These are phyloP conservation scores for Trichoderma endophyticum DNA, from an alignment of 2,329 filamentous ascomycete species.

Conservation along the genomic window DNA sequence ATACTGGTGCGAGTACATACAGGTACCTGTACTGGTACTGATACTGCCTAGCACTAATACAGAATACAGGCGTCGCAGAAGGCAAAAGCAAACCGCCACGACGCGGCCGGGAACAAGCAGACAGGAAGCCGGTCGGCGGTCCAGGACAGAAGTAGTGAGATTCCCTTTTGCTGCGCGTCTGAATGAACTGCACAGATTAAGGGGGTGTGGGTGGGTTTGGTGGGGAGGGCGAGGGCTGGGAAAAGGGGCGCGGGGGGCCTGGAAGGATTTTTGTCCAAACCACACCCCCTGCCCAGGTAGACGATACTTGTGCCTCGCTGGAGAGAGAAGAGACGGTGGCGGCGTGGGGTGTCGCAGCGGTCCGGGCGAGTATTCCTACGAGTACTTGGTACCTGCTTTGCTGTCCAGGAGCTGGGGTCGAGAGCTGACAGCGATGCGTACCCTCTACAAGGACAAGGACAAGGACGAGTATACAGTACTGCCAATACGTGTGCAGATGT, in stretches of 20 bases:
- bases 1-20: too few species aligned
- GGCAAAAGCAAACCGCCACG: constrained; percentile 10
- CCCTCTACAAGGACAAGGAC: not conserved
- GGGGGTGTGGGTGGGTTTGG: constrained; percentile 11
- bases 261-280: not conserved
- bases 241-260: not conserved
- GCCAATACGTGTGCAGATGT: not conserved
- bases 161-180: not conserved
- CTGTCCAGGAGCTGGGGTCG: not conserved
- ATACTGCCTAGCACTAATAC: not conserved
- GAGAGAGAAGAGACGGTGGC: not conserved
- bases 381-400: constrained; percentile 1
- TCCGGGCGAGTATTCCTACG: not conserved
- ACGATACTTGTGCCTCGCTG: not conserved
- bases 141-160: not conserved
- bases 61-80: not conserved
- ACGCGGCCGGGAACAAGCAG: not conserved
- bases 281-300: not conserved
- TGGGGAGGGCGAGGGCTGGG: not conserved
- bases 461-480: not conserved
- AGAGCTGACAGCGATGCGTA: not conserved
- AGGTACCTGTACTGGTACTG: not conserved
- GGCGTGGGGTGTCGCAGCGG: not conserved
- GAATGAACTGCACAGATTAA: constrained; percentile 14
- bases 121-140: constrained; percentile 1